Percentiles rank a stretch among this genome's conserved stretches.
Conservation (phyloP, 257 asterid genomes). For the Solanum medicagineum region DNA sequence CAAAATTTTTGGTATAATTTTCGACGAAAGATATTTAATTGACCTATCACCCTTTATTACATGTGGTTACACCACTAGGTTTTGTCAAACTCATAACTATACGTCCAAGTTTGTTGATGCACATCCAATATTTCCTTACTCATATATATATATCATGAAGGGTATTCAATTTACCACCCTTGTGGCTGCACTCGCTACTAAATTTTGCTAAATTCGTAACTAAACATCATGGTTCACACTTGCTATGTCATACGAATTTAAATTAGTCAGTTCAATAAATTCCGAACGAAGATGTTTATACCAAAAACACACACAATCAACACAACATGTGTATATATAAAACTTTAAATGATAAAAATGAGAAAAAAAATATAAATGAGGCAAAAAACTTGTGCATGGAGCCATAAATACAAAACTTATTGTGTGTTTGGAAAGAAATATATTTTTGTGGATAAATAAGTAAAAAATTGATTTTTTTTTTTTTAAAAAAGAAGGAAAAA, state of each 20-base stretch:
- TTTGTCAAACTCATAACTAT: not conserved
- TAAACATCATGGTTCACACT: not conserved
- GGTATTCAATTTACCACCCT: too few relatives aligned
- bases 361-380: not conserved
- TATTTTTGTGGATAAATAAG: not conserved
- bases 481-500: not conserved
- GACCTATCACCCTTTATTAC: not conserved
- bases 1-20: not conserved
- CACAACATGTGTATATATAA: too few relatives aligned
- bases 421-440: not conserved
- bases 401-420: not conserved
- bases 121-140: too few relatives aligned
- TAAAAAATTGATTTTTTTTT: not conserved
- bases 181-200: not conserved
- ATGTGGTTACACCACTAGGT: not conserved
- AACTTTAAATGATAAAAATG: not conserved
- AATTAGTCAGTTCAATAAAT: not conserved
- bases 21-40: not conserved
- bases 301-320: not conserved
- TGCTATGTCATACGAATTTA: not conserved
- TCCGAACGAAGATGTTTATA: not conserved
- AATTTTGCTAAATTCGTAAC: not conserved
- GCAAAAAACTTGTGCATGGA: not conserved
- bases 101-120: too few relatives aligned
- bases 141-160: too few relatives aligned